Conservation (phyloP, 306 rosid genomes). For the Spatholobus suberectus region DNA sequence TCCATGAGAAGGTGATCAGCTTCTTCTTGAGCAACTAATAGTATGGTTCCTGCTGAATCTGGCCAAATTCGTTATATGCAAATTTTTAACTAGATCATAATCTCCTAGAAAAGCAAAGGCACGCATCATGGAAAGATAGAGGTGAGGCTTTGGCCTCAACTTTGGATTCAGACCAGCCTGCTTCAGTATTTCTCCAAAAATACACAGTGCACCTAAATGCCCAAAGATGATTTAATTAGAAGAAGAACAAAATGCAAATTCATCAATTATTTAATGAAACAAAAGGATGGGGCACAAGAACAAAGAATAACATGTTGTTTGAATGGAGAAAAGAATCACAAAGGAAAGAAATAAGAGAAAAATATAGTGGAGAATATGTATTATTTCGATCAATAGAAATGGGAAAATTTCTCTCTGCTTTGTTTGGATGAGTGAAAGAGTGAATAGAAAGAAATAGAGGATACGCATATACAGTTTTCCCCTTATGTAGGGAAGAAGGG, state of each 20-base stretch:
- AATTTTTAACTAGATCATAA: constrained; percentile 57
- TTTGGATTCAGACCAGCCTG: constrained; percentile 62
- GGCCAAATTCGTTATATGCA: constrained; percentile 75
- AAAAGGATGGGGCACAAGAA: constrained; percentile 22
- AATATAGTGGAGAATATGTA: neutral
- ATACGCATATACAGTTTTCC: neutral
- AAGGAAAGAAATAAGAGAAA: neutral
- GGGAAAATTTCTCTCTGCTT: neutral
- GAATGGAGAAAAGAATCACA: no score
- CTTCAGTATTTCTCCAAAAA: constrained; percentile 83
- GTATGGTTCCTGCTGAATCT: constrained; percentile 75
- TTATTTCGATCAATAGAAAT: neutral
- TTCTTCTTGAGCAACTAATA: constrained; percentile 63
- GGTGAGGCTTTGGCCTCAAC: constrained; percentile 88
- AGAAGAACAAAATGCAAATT: constrained; percentile 19
- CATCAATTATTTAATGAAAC: neutral
- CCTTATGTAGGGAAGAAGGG: neutral
- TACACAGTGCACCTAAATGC: constrained; percentile 71
- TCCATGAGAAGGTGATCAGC: constrained; percentile 93
- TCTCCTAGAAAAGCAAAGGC: constrained; percentile 72
- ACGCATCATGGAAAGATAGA: constrained; percentile 89
- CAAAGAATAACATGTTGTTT: neutral
- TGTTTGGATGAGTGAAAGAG: neutral
- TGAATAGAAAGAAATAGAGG: neutral
- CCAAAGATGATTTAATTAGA: constrained; percentile 25